Evolutionary conservation across 805 yeast species (phyloP), one percentile per base, ranked within the genome.

Genomic region (Yarrowia porcina): DNA sequence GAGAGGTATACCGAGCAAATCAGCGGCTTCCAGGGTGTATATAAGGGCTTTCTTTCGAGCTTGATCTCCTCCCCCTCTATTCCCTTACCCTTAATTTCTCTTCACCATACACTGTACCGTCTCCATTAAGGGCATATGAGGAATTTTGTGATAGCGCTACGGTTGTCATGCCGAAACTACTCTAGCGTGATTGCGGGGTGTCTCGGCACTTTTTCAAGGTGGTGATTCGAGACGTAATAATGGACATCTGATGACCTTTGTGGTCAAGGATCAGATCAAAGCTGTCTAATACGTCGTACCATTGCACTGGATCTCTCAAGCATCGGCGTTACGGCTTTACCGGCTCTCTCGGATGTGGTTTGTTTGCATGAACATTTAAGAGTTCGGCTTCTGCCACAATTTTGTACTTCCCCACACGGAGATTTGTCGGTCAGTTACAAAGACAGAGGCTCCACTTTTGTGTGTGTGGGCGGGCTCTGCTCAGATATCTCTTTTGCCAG

Each of bases 371-470:
- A 30, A n/a, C 33, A 32, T 49, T 25, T 32, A 11, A 49, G 41
- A 23, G 57, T 52, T 52, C 59, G 59, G 59, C 59, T 36, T 35
- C 33, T 52, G 44, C 36, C 57, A 23, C 44, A 21, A 10, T 52
- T 32, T 49, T 47, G 27, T 11, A 20, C 30, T 50, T 52, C 59
- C 59, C 59, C 59, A 52, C 59, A 52, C 59, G 59, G 59, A 36
- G 59, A n/a, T 52, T 35, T 21, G n/a, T 52, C 59, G 59, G 59
- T 28, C 50, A 44, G 50, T 17, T 28, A 28, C 50, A 42, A 42
- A 25, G 32, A n/a, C n/a, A 13, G 30, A 25, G 9, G 10, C 32
- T 20, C 47, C 32, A 42, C 47, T 21, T 20, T 2, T 13, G 0
- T 38, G 42, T 13, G 45, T 18, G 28, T 15, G 23, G 15, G 11